Conservation (phyloP, 148 eudicot species). For the Amaranthus hypochondriacus region DNA sequence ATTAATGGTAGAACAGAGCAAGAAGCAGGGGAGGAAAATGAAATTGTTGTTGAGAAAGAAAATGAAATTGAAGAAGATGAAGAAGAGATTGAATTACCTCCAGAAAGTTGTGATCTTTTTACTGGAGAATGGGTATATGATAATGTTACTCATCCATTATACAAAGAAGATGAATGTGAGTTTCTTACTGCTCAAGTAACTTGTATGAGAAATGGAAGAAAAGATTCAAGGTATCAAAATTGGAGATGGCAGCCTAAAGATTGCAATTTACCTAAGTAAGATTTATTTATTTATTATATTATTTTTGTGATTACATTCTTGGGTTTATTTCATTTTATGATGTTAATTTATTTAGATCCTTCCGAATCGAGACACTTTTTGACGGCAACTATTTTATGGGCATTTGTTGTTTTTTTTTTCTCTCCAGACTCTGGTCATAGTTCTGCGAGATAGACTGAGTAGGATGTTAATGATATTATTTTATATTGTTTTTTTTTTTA, state of each 20-base stretch:
- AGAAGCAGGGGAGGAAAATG: conserved; percentile 29
- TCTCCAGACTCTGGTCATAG: too few relatives aligned
- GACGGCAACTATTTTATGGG: too few relatives aligned
- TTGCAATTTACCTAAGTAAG: conserved; percentile 79
- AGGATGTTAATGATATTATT: too few relatives aligned
- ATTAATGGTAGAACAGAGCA: conserved; percentile 36
- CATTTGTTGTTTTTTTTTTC: too few relatives aligned
- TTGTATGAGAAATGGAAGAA: conserved; percentile 82
- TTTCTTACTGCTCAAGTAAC: conserved; percentile 81
- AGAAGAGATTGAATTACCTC: conserved; percentile 54
- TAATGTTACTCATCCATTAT: conserved; percentile 63
- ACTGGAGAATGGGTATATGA: conserved; percentile 85
- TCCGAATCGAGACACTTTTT: neutral
- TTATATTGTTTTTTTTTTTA: neutral
- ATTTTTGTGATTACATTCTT: conserved; percentile 14
- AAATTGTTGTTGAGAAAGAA: conserved; percentile 23
- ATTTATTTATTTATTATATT: neutral
- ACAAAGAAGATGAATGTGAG: conserved; percentile 72
- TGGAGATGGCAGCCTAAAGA: conserved; percentile 99
- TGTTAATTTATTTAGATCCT: too few relatives aligned
- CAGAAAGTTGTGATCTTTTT: conserved; percentile 75
- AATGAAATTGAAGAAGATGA: conserved; percentile 34
- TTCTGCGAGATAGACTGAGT: too few relatives aligned
- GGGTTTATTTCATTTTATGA: conserved; percentile 9
- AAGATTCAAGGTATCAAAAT: conserved; percentile 60